phyloP scores from a whole-genome alignment of 257 asterid species.

The Buddleja alternifolia region DNA sequence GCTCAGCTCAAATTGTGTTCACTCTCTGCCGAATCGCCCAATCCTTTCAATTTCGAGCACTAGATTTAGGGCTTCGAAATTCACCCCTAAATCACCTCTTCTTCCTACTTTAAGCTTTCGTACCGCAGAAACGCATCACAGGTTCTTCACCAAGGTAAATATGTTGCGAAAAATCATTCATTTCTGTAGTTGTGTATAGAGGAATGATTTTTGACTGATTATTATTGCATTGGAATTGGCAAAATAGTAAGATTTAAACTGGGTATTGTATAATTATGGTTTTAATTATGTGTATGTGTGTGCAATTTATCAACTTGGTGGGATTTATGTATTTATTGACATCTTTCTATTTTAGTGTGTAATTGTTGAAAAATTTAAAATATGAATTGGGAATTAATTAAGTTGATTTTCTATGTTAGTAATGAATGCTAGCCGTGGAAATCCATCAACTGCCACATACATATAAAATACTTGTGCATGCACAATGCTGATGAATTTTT shows the following conservation, averaged over 20 bases:
- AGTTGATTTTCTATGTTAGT: background rate
- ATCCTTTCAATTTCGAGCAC: conserved; percentile 29
- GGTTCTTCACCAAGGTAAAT: conserved; percentile 44
- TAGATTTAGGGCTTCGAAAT: conserved; percentile 36
- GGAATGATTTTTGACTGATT: background rate
- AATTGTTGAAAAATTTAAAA: background rate
- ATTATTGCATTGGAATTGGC: background rate
- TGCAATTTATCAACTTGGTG: too few relatives aligned
- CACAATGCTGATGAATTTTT: background rate
- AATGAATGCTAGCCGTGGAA: background rate
- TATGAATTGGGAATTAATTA: background rate
- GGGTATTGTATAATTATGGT: too few relatives aligned
- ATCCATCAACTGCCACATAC: background rate
- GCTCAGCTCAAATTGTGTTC: conserved; percentile 45
- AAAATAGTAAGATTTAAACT: background rate
- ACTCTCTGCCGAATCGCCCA: conserved; percentile 37
- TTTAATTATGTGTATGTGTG: too few relatives aligned
- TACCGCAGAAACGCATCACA: conserved; percentile 30
- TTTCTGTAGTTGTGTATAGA: background rate
- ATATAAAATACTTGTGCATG: background rate
- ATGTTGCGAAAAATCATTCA: background rate
- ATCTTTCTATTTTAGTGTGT: too few relatives aligned
- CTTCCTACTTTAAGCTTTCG: conserved; percentile 24
- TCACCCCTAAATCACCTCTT: conserved; percentile 29
- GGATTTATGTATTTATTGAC: too few relatives aligned